Evolutionary conservation across 108 stramenopile species (phyloP).

Genomic region (Cyclostephanos invisitatus): DNA sequence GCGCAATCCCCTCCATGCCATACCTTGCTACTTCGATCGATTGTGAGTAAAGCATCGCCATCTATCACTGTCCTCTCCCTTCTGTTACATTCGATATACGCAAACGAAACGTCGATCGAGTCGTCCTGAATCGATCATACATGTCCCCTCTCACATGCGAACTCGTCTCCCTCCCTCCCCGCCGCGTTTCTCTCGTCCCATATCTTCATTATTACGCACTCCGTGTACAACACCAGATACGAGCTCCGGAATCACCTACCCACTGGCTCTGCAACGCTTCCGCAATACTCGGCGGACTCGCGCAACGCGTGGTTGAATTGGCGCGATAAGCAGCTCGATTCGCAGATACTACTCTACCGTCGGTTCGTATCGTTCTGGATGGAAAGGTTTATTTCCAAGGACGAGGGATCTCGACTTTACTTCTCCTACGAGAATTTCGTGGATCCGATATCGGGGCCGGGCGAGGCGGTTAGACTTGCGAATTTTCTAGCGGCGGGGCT

Average conservation of each 20-base stretch:
- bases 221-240: constrained; percentile 6
- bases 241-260: constrained; percentile 32
- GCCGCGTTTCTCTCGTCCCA: neutral
- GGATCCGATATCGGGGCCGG: constrained; percentile 15
- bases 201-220: neutral
- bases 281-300: constrained; percentile 12
- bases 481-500: constrained; percentile 25
- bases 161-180: neutral
- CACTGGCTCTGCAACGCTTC: constrained; percentile 8
- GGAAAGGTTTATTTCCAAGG: constrained; percentile 20
- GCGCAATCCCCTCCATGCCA: constrained; percentile 39
- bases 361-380: constrained; percentile 46
- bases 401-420: constrained; percentile 27
- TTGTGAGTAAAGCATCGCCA: constrained; percentile 5
- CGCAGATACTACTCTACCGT: constrained; percentile 32
- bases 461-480: constrained; percentile 22
- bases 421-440: constrained; percentile 36
- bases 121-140: too few species aligned
- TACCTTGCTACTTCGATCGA: constrained; percentile 38
- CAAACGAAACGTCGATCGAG: too few species aligned
- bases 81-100: too few species aligned
- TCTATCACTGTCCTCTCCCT: neutral
- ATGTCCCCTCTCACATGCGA: too few species aligned
- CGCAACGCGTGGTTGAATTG: constrained; percentile 35
- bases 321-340: constrained; percentile 28